Evolutionary conservation across 805 yeast species (phyloP).

Genomic region (Candida maris): DNA sequence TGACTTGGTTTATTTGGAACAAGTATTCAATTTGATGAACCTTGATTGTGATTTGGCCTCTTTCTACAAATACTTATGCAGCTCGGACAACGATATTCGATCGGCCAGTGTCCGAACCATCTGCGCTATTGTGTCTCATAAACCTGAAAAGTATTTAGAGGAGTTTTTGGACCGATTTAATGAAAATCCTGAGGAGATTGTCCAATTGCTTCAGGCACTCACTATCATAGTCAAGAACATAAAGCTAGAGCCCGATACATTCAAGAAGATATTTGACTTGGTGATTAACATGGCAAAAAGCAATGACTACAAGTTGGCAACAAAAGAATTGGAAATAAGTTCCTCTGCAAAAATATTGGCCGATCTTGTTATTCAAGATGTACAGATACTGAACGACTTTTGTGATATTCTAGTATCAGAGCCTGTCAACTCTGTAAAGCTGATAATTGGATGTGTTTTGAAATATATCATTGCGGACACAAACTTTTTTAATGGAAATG

Average conservation of each 20-base stretch:
- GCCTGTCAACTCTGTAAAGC: slow-evolving; percentile 14
- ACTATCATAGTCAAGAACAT: slow-evolving; percentile 9
- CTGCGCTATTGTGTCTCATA: slow-evolving; percentile 44
- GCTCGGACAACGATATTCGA: slow-evolving; percentile 33
- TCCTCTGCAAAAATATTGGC: slow-evolving; percentile 26
- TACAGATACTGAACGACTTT: slow-evolving; percentile 11
- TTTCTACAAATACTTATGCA: slow-evolving; percentile 32
- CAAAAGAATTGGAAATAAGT: slow-evolving; percentile 16
- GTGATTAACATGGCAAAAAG: slow-evolving; percentile 7
- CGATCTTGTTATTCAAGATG: slow-evolving; percentile 16
- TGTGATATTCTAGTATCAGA: slow-evolving; percentile 13
- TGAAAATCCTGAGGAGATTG: not conserved
- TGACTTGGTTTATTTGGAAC: slow-evolving; percentile 44
- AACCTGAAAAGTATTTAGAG: slow-evolving; percentile 37
- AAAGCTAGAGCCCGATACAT: slow-evolving; percentile 5
- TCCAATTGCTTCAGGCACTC: slow-evolving; percentile 10
- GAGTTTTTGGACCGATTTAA: slow-evolving; percentile 30
- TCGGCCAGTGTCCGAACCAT: slow-evolving; percentile 50
- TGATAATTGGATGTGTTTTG: slow-evolving; percentile 27
- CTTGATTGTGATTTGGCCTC: slow-evolving; percentile 35
- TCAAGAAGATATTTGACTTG: slow-evolving; percentile 10
- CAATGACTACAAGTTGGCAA: slow-evolving; percentile 5
- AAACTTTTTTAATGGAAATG: slow-evolving; percentile 9
- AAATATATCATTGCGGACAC: slow-evolving; percentile 24
- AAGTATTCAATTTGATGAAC: slow-evolving; percentile 37